Percentiles rank a stretch among this genome's conserved stretches.
phyloP scores from a whole-genome alignment of 2,329 filamentous ascomycete genomes.

The Ilyonectria robusta region DNA sequence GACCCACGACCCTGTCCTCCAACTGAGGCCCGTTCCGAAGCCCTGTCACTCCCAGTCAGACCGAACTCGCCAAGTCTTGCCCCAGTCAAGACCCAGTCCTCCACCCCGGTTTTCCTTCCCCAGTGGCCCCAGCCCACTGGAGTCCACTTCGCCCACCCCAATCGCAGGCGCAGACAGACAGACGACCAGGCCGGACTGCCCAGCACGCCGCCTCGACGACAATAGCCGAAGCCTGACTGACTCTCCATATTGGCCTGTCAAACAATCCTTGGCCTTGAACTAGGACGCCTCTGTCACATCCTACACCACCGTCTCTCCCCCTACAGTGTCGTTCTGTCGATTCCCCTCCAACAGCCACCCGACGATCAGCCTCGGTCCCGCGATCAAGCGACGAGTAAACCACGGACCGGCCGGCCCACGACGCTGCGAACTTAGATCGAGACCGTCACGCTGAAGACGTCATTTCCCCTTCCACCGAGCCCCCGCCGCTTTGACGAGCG shows the following conservation, averaged over 20 bases:
- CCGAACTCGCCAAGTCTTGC: neutral
- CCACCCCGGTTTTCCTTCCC: slow-evolving; percentile 27
- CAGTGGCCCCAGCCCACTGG: slow-evolving; percentile 17
- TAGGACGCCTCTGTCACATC: slow-evolving; percentile 19
- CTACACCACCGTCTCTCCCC: neutral
- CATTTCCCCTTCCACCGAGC: neutral
- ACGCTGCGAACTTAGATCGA: neutral
- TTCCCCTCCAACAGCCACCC: neutral
- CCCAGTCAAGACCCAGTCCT: slow-evolving; percentile 8
- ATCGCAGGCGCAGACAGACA: neutral
- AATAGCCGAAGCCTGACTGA: slow-evolving; percentile 22
- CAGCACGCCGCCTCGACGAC: slow-evolving; percentile 21
- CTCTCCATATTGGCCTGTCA: slow-evolving; percentile 10
- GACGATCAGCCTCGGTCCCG: neutral
- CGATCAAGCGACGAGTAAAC: neutral
- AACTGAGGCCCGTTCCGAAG: neutral
- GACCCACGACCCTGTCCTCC: neutral
- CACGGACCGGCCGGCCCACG: slow-evolving; percentile 7
- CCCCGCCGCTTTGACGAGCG: neutral
- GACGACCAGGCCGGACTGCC: neutral
- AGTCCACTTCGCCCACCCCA: slow-evolving; percentile 11
- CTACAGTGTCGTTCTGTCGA: neutral
- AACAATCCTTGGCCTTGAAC: slow-evolving; percentile 11
- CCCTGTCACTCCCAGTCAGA: neutral
- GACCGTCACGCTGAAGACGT: neutral